phyloP scores from a whole-genome alignment of 352 stramenopile species.

The Sclerospora graminicola region DNA sequence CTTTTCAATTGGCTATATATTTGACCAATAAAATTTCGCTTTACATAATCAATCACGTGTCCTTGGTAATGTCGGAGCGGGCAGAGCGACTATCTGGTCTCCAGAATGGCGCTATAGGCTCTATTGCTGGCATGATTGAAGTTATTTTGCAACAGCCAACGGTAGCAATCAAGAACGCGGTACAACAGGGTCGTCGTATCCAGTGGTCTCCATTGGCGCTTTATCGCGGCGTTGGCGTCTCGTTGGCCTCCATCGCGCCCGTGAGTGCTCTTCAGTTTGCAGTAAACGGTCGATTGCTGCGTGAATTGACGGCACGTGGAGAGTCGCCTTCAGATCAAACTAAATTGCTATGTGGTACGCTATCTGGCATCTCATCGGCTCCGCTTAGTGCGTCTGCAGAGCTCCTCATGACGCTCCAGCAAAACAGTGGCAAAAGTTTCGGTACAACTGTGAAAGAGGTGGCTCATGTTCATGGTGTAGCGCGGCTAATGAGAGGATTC shows the following conservation, averaged over 20 bases:
- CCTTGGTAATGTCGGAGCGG: slow-evolving; percentile 29
- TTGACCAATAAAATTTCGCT: no score
- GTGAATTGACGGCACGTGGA: slow-evolving; percentile 14
- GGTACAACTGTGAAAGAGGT: slow-evolving; percentile 47
- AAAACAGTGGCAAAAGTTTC: slow-evolving; percentile 71
- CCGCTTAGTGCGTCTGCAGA: slow-evolving; percentile 59
- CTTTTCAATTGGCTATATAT: no score
- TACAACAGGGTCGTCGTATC: slow-evolving; percentile 69
- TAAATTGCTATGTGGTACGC: slow-evolving; percentile 51
- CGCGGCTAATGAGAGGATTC: slow-evolving; percentile 49
- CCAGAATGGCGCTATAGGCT: slow-evolving; percentile 72
- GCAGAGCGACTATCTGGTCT: slow-evolving; percentile 52
- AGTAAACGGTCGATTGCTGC: slow-evolving; percentile 57
- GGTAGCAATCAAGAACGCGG: slow-evolving; percentile 77
- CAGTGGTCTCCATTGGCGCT: slow-evolving; percentile 46
- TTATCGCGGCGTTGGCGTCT: slow-evolving; percentile 73
- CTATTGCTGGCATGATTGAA: slow-evolving; percentile 74
- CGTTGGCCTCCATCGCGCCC: slow-evolving; percentile 64
- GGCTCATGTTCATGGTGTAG: slow-evolving; percentile 28
- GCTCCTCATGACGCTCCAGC: slow-evolving; percentile 82
- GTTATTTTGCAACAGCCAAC: slow-evolving; percentile 78
- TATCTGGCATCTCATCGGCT: slow-evolving; percentile 54
- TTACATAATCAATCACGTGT: no score
- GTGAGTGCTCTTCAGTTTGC: slow-evolving; percentile 76
- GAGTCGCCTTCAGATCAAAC: slow-evolving; percentile 25